A percentile compares a stretch with the other conserved stretches of the same genome.
phyloP scores from a whole-genome alignment of 2,329 filamentous ascomycete genomes.

The Colletotrichum sp. region DNA sequence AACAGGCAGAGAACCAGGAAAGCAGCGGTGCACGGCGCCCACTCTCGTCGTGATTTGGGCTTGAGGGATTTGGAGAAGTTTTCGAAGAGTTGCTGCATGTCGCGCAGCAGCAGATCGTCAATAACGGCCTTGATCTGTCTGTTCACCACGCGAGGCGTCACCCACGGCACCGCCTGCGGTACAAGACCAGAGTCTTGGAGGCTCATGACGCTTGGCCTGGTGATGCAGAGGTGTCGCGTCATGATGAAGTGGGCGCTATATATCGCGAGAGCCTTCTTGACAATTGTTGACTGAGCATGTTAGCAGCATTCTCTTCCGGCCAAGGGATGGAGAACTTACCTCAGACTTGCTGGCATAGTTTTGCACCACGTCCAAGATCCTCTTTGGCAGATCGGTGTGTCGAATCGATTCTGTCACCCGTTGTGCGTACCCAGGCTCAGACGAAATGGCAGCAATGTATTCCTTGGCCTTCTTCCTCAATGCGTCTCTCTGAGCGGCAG shows the following conservation, averaged over 20 bases:
- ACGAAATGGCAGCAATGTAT: conserved; percentile 53
- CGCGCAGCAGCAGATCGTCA: conserved; percentile 58
- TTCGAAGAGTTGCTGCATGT: conserved; percentile 58
- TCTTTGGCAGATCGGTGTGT: conserved; percentile 50
- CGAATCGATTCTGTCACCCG: conserved; percentile 54
- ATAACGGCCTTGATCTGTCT: conserved; percentile 62
- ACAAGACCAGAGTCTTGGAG: conserved; percentile 42
- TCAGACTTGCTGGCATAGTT: conserved; percentile 50
- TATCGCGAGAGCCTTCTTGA: conserved; percentile 57
- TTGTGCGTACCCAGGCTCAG: conserved; percentile 53
- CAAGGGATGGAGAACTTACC: conserved; percentile 32
- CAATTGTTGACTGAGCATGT: conserved; percentile 47
- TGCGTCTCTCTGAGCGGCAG: conserved; percentile 46
- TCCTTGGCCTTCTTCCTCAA: conserved; percentile 51
- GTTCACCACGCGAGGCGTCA: conserved; percentile 60
- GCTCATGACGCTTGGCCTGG: conserved; percentile 44
- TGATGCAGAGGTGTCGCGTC: conserved; percentile 59
- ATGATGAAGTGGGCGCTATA: conserved; percentile 64
- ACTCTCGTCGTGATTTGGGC: conserved; percentile 56
- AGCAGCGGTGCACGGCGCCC: conserved; percentile 61
- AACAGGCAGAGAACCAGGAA: conserved; percentile 63
- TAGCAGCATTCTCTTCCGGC: background rate
- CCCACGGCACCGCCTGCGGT: conserved; percentile 46
- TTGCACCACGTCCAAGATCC: conserved; percentile 53
- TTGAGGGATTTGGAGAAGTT: conserved; percentile 59